phyloP scores from a whole-genome alignment of 2,329 filamentous ascomycete genomes.

The Drechmeria coniospora region DNA sequence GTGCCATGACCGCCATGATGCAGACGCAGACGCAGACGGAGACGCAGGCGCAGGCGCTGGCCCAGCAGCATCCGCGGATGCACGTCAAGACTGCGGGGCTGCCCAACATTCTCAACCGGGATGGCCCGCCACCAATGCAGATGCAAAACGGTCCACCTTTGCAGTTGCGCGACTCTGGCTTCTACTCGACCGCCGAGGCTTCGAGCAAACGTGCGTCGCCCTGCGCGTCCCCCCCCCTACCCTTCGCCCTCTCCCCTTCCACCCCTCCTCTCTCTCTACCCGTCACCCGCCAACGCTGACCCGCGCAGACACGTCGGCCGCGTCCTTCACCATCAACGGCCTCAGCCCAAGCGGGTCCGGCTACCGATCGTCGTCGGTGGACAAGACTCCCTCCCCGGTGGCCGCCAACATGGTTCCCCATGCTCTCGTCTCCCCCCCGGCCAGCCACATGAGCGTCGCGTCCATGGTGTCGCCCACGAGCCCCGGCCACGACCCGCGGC shows the following conservation, averaged over 20 bases:
- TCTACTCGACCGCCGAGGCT: conserved; percentile 26
- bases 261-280: conserved; percentile 1
- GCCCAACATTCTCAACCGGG: conserved; percentile 22
- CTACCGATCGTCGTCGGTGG: conserved; percentile 34
- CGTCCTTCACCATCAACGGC: conserved; percentile 22
- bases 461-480: conserved; percentile 49
- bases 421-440: conserved; percentile 37
- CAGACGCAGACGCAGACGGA: conserved; percentile 7
- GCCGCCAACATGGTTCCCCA: conserved; percentile 34
- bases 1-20: conserved; percentile 5
- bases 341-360: conserved; percentile 27
- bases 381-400: conserved; percentile 49
- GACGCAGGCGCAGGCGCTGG: conserved; percentile 4
- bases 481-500: conserved; percentile 26
- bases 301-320: conserved; percentile 23
- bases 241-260: conserved; percentile 1
- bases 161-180: conserved; percentile 25
- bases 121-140: conserved; percentile 14
- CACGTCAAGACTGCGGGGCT: conserved; percentile 20
- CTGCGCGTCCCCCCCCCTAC: too few relatives aligned
- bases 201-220: conserved; percentile 28
- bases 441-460: conserved; percentile 49
- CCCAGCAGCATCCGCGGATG: conserved; percentile 3
- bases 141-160: conserved; percentile 12
- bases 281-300: too few relatives aligned